A percentile compares a stretch with the other conserved stretches of the same genome.
Conservation (phyloP, 2,329 filamentous ascomycete genomes). For the Sporothrix luriei region DNA sequence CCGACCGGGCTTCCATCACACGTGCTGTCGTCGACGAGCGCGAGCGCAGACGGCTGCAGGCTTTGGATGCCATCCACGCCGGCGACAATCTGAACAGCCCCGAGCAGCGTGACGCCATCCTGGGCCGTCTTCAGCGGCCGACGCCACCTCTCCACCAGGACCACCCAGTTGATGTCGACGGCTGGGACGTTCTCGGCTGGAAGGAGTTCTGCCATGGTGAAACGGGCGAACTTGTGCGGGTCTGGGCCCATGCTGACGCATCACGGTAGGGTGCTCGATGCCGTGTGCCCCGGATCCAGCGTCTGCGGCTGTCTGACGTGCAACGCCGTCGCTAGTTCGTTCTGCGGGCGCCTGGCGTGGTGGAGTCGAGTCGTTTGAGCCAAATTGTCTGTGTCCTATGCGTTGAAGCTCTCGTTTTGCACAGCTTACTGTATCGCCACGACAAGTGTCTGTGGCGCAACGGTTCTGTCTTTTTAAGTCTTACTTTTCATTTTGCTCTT, state of each 20-base stretch:
- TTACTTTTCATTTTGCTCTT: background rate
- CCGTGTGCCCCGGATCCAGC: slow-evolving; percentile 5
- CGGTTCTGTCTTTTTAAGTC: background rate
- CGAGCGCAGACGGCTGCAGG: slow-evolving; percentile 57
- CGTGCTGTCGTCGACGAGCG: slow-evolving; percentile 58
- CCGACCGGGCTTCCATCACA: slow-evolving; percentile 8
- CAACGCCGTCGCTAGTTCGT: background rate
- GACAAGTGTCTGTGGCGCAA: slow-evolving; percentile 15
- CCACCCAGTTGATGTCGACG: slow-evolving; percentile 28
- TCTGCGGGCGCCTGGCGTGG: background rate
- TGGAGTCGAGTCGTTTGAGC: background rate
- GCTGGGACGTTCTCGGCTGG: slow-evolving; percentile 37
- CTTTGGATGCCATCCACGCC: slow-evolving; percentile 43
- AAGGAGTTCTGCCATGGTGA: slow-evolving; percentile 31
- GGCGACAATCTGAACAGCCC: background rate
- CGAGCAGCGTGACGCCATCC: slow-evolving; percentile 31
- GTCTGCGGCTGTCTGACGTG: background rate
- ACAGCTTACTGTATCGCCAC: background rate
- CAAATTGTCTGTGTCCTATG: background rate
- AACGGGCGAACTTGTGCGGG: slow-evolving; percentile 23
- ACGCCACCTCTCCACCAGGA: slow-evolving; percentile 28
- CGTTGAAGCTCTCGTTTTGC: background rate
- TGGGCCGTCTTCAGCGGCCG: slow-evolving; percentile 28
- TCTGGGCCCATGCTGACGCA: slow-evolving; percentile 30
- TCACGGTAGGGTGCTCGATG: slow-evolving; percentile 26